Evolutionary conservation across 73 alveolate species (phyloP).

Genomic region (Tetrahymena thermophila): DNA sequence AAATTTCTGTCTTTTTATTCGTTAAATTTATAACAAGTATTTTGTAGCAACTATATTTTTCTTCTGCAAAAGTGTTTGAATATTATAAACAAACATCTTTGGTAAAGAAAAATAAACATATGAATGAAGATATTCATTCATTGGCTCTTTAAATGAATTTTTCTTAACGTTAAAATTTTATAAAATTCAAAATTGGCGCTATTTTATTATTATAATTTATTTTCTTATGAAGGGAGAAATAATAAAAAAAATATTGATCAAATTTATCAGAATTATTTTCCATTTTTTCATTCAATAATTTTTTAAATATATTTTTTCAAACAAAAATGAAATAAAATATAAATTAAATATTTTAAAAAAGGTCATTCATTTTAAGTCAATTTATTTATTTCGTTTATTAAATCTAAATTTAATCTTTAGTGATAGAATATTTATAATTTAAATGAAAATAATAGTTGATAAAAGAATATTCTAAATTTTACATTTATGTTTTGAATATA

Average conservation of each 20-base stretch:
- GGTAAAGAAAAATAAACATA: background rate
- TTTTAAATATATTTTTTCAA: too few relatives aligned
- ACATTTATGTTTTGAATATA: too few relatives aligned
- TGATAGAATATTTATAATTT: too few relatives aligned
- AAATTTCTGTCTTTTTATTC: background rate
- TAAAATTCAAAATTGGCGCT: background rate
- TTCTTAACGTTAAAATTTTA: background rate
- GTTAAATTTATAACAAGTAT: background rate
- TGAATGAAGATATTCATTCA: background rate
- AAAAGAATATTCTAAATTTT: too few relatives aligned
- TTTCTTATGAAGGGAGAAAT: background rate
- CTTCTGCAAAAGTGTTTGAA: background rate
- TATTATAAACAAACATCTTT: background rate
- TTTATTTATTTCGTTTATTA: too few relatives aligned
- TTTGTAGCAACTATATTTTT: background rate
- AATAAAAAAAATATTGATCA: background rate
- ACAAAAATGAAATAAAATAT: too few relatives aligned
- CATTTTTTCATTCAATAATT: background rate
- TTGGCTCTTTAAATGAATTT: background rate
- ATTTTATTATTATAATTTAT: background rate
- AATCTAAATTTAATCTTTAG: too few relatives aligned
- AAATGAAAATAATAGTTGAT: too few relatives aligned
- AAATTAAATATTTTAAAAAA: too few relatives aligned
- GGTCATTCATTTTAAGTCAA: too few relatives aligned
- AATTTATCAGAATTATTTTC: background rate